Evolutionary conservation across 306 rosid genomes (phyloP), one percentile per base, ranked within the genome.

Genomic region (Acacia melanoxylon): DNA sequence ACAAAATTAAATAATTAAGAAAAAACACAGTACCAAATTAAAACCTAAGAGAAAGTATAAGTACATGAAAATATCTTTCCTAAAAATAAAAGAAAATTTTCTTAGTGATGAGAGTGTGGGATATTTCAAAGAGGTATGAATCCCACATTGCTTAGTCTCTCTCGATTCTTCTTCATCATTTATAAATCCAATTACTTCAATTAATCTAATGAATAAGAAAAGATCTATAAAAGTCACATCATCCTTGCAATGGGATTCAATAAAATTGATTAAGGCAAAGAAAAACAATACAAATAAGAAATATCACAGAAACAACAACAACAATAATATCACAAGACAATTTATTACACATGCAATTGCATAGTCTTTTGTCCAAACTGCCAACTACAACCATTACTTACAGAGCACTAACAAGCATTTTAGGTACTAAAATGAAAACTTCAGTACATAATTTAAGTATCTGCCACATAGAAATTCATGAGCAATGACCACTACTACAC

Each of bases 391-490:
- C 29, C 51, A 68, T 20, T 68, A 25, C 49, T 35, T 67, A 40
- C 49, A 68, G 4, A 15, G 17, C 13, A 35, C 48, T 37, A 37
- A 8, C 29, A 8, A 35, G 3, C 16, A 29, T 31, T 31, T 37
- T 1, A 35, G 6, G 0, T 16, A 35, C 29, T 67, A 19, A 68
- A 19, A 35, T 19, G 16, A 33, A 16, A 31, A 31, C 13, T 31
- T 33, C 8, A 66, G 5, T 15, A 66, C 13, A 16, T 25, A 17
- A 54, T 15, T 66, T 33, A 66, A 66, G 24, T 13, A 17, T 66
- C 41, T 66, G 1, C 22, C n/a, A 31, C 22, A 78, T 75, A 84
- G 76, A 61, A 79, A 79, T 80, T 19, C 48, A n/a, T 68, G 65
- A 63, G 10, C 15, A 72, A 76, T 41, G 59, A 12, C 63, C 77